Percentiles rank a stretch among this genome's conserved stretches.
Evolutionary conservation across 106 monocot genomes (phyloP).

Genomic region (Allium fistulosum): DNA sequence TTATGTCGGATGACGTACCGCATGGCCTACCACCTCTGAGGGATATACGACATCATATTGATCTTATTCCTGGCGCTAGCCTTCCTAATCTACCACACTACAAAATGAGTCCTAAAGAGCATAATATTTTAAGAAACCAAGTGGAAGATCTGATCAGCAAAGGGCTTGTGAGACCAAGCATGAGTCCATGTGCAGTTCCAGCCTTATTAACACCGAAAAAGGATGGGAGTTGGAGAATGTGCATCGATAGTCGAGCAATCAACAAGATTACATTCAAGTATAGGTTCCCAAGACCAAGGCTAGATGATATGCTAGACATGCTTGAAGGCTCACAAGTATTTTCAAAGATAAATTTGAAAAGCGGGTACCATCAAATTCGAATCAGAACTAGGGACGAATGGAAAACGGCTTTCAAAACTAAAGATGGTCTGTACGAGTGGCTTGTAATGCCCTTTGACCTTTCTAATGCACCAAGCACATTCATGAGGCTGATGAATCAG

Average conservation of each 20-base stretch:
- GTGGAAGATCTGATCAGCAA: neutral
- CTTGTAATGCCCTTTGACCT: slow-evolving; percentile 6
- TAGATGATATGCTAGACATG: too few relatives aligned
- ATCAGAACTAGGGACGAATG: slow-evolving; percentile 3
- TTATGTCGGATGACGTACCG: neutral
- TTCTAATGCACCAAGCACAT: slow-evolving; percentile 5
- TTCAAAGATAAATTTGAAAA: slow-evolving; percentile 1
- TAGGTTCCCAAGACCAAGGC: too few relatives aligned
- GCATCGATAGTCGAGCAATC: too few relatives aligned
- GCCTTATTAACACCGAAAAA: neutral
- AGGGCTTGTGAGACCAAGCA: neutral
- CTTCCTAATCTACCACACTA: neutral
- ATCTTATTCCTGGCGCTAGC: neutral
- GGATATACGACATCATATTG: slow-evolving; percentile 4
- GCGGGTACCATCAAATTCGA: neutral
- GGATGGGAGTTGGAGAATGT: neutral
- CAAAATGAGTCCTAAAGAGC: too few relatives aligned
- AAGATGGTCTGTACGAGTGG: slow-evolving; percentile 1
- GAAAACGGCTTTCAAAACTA: slow-evolving; percentile 9
- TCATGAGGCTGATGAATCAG: slow-evolving; percentile 2
- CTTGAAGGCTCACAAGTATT: neutral
- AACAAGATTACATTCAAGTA: too few relatives aligned
- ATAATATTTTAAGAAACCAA: neutral
- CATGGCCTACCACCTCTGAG: neutral
- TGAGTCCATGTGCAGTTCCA: slow-evolving; percentile 4